These are phyloP conservation scores for Physcia stellaris DNA, from an alignment of 495 filamentous ascomycete species.

Conservation along the genomic window DNA sequence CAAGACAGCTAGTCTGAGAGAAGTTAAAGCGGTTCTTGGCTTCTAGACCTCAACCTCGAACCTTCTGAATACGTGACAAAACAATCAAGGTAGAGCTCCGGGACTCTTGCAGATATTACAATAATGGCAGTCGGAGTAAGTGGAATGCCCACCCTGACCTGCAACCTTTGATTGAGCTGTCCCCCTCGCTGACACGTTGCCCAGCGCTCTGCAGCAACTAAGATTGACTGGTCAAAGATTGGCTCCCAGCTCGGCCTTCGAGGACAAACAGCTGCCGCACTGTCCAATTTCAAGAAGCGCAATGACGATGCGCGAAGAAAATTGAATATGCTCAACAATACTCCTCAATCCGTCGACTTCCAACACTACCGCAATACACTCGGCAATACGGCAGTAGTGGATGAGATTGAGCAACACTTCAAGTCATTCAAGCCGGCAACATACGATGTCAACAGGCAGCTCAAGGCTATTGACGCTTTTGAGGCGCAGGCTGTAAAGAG, in stretches of 20 bases:
- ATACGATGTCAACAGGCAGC: constrained; percentile 79
- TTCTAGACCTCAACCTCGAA: too few relatives aligned
- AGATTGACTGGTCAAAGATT: constrained; percentile 96
- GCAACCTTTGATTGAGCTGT: too few relatives aligned
- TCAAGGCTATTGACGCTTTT: constrained; percentile 96
- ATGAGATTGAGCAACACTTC: constrained; percentile 95
- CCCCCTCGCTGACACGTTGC: constrained; percentile 2
- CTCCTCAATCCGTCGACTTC: constrained; percentile 80
- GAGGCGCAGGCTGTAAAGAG: constrained; percentile 95
- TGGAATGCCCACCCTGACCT: constrained; percentile 28
- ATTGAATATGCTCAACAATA: constrained; percentile 61
- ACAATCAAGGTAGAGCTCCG: too few relatives aligned
- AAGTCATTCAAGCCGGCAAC: constrained; percentile 75
- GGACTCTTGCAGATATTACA: constrained; percentile 16
- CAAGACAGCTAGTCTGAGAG: too few relatives aligned
- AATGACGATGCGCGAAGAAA: constrained; percentile 97
- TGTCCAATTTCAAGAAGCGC: constrained; percentile 97
- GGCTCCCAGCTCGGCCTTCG: constrained; percentile 85
- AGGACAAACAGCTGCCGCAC: constrained; percentile 79
- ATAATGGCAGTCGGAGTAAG: constrained; percentile 84
- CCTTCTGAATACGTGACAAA: too few relatives aligned
- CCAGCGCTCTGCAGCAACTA: constrained; percentile 95
- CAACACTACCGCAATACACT: constrained; percentile 76
- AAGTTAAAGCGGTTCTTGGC: too few relatives aligned
- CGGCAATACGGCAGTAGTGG: constrained; percentile 86